These are phyloP conservation scores for Diplotaxis tenuifolia DNA, from an alignment of 345 rosid species.

Conservation along the genomic window DNA sequence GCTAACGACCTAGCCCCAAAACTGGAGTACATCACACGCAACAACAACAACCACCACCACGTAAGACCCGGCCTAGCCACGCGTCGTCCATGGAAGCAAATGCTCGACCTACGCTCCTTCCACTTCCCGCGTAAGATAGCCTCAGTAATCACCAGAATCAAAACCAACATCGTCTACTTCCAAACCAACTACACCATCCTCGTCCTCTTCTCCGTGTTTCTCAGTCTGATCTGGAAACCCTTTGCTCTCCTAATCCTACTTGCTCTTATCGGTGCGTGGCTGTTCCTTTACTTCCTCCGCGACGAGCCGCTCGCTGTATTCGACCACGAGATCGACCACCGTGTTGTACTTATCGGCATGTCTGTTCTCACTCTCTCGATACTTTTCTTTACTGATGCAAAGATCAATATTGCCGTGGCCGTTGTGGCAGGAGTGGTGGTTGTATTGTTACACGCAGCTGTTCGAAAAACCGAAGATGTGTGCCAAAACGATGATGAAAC, in stretches of 20 bases:
- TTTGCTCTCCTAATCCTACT: constrained; percentile 67
- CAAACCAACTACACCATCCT: constrained; percentile 68
- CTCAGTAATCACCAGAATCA: constrained; percentile 47
- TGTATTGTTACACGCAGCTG: constrained; percentile 54
- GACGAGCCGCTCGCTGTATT: constrained; percentile 47
- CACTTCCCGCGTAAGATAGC: constrained; percentile 40
- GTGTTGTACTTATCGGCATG: constrained; percentile 50
- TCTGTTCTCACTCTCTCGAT: constrained; percentile 56
- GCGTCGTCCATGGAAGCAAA: constrained; percentile 66
- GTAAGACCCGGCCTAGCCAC: constrained; percentile 54
- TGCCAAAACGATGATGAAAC: constrained; percentile 50
- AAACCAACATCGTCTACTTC: constrained; percentile 54
- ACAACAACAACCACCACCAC: constrained; percentile 48
- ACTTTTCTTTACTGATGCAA: constrained; percentile 62
- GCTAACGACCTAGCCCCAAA: too few species aligned
- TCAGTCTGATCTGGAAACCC: constrained; percentile 80
- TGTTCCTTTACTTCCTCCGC: constrained; percentile 77
- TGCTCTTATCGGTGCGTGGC: constrained; percentile 62
- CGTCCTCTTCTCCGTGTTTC: constrained; percentile 54
- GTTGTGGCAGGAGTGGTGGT: constrained; percentile 47
- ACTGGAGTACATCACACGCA: too few species aligned
- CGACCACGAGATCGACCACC: constrained; percentile 60
- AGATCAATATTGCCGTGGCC: constrained; percentile 58
- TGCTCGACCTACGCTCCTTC: constrained; percentile 52
- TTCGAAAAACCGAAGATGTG: constrained; percentile 73